These are phyloP conservation scores for Colletotrichum melonis DNA, from an alignment of 2,329 filamentous ascomycete genomes.

Conservation along the genomic window DNA sequence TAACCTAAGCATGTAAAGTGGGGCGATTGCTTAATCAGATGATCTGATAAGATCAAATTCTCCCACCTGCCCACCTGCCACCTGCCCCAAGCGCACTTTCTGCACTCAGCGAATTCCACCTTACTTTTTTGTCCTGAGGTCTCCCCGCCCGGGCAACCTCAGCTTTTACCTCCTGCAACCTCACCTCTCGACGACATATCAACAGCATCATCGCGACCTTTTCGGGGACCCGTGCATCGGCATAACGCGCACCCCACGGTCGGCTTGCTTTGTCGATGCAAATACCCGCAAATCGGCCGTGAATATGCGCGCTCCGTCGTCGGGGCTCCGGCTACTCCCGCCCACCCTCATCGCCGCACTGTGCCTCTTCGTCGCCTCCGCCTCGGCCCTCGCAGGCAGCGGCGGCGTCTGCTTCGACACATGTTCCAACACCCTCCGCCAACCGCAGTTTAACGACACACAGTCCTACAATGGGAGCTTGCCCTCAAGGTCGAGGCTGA, in stretches of 20 bases:
- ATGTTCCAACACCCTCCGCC: conserved; percentile 44
- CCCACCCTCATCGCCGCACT: neutral
- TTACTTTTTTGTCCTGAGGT: neutral
- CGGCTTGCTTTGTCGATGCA: conserved; percentile 4
- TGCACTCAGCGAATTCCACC: conserved; percentile 1
- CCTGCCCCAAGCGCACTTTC: neutral
- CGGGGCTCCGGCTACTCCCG: conserved; percentile 1
- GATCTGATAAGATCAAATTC: conserved; percentile 37
- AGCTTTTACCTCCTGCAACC: neutral
- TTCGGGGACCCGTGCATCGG: neutral
- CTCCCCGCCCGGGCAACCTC: neutral
- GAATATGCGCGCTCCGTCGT: conserved; percentile 20
- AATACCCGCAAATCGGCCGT: conserved; percentile 11
- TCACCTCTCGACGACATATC: neutral
- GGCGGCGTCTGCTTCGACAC: conserved; percentile 44
- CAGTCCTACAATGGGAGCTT: conserved; percentile 20
- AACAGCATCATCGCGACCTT: neutral
- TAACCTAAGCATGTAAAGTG: conserved; percentile 14
- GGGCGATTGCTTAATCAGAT: conserved; percentile 30
- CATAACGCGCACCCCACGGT: neutral
- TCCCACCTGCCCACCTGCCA: neutral
- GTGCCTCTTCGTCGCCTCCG: conserved; percentile 23
- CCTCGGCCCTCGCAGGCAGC: conserved; percentile 6
- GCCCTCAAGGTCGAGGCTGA: conserved; percentile 34
- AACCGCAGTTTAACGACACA: conserved; percentile 47